Evolutionary conservation across 1,139 yeast genomes (phyloP), one percentile per base, ranked within the genome.

Genomic region (Candida freyschussii): DNA sequence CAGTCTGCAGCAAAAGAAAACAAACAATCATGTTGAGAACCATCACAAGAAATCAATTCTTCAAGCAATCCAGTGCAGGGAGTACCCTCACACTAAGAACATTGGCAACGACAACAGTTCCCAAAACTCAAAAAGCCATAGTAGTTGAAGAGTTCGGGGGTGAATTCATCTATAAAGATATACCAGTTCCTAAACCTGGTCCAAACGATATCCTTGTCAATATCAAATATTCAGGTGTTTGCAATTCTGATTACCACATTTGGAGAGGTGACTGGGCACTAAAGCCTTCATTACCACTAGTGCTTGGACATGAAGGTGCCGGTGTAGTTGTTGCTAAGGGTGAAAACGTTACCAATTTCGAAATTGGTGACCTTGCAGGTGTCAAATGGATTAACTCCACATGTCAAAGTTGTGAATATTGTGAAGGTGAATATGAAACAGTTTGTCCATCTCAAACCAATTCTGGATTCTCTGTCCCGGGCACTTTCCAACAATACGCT

Each of bases 241-340:
- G 74, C 50, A 72, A 67, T 55, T 67, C 73, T 24, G 74, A 68
- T 45, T 61, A 65, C 43, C 74, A 68, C 50, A 70, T 71, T 28
- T 67, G 72, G 70, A 62, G 65, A 46, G 72, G 72, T 42, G 73
- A 68, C 47, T 65, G 72, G 72, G 69, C 70, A 28, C 53, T 67
- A 40, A 58, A 37, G 28, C 62, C 69, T 39, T 66, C 66, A 47
- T 59, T 68, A 44, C 74, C 74, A 11, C 57, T 68, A 37, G 72
- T 69, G 17, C 72, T 72, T 36, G 83, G 83, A 44, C 83, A 76
- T 54, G 83, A 76, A 59, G 83, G 83, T 58, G 81, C 80, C 15
- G 82, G 83, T 52, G 71, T 67, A 14, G 81, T 76, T 43, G 82
- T 76, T 35, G 80, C 67, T 27, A 58, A 68, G 52, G 82, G 82